Base-by-base conservation (phyloP, 768 basidiomycete species). In the Cystofilobasidium bisporidii region DNA sequence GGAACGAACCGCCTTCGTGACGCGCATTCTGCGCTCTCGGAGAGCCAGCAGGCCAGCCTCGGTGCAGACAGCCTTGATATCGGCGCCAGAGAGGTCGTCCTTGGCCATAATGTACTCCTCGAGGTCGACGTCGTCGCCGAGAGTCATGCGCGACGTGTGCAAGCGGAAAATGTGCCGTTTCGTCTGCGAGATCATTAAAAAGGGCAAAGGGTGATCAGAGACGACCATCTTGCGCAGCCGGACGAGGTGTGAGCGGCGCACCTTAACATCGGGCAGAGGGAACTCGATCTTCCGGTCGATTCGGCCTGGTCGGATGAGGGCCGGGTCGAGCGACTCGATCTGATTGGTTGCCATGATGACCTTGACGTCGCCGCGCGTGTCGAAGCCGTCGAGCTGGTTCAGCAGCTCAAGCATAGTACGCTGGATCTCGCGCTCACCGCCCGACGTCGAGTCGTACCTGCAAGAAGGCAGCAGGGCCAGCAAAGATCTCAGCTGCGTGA, bases 321-420 rank as follows among this genome's bases (percentile, higher is more conserved):
- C 96, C 64, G 96, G 96, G 78, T 99, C 96, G 33, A 99, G 83
- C 3, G 91, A 86, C 76, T 98, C 94, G 73, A 99, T 99, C 79
- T 83, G 86, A 80, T 99, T 99, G 8, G 96, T 99, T 17, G 96
- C 96, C 96, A 98, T 98, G 77, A 99, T 97, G 72, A 99, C 94
- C 79, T 98, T 99, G 67, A 99, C 93, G 75, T 98, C 96, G n/a
- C 94, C 94, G 65, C 93, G 86, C 8, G 92, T 92, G 76, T 99
- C 96, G 77, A 99, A 98, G n/a, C 96, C 96, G 73, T 99, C 96
- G 47, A 99, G 82, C 78, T 99, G 96, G 76, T 99, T 99, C 61
- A 99, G 84, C 59, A 99, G 82, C 77, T 99, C 96, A 79, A 98
- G 82, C 96, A 99, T 97, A 20, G 96, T 99, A 67, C 96, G 85